Conservation (phyloP, 768 basidiomycete genomes). For the Tulasnella sp. region DNA sequence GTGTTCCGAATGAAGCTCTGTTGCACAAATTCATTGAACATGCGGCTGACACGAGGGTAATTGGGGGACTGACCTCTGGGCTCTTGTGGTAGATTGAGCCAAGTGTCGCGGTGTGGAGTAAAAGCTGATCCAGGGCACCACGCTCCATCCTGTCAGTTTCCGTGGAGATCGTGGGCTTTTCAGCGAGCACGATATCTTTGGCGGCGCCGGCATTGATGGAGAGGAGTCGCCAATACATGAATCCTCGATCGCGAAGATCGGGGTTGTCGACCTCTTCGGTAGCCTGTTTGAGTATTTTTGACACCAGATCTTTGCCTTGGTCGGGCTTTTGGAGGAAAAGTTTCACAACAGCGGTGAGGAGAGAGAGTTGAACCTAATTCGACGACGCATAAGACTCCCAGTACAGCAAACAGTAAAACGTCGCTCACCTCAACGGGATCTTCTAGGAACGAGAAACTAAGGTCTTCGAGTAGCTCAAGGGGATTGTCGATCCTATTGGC, state of each 20-base stretch:
- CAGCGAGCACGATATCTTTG: conserved; percentile 78
- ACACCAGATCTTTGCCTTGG: conserved; percentile 76
- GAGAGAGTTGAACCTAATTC: conserved; percentile 80
- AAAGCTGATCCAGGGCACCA: conserved; percentile 85
- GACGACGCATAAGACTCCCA: background rate
- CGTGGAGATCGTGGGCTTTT: conserved; percentile 95
- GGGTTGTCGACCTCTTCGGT: conserved; percentile 98
- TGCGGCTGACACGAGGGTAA: background rate
- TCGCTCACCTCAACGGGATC: conserved; percentile 81
- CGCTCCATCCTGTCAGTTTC: conserved; percentile 97
- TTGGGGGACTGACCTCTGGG: conserved; percentile 54
- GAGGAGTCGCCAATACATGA: conserved; percentile 98
- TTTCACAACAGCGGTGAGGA: conserved; percentile 91
- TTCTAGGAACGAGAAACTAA: conserved; percentile 78
- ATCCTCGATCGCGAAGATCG: conserved; percentile 91
- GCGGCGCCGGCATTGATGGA: conserved; percentile 86
- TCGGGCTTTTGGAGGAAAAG: conserved; percentile 90
- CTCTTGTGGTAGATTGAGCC: conserved; percentile 98
- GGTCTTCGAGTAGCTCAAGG: conserved; percentile 88
- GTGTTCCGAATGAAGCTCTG: conserved; percentile 92
- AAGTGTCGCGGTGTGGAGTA: conserved; percentile 86
- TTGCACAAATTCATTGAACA: background rate
- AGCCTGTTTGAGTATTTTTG: conserved; percentile 92
- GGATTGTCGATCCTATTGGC: conserved; percentile 92
- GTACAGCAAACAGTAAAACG: background rate